A percentile compares a stretch with the other conserved stretches of the same genome.
These are phyloP conservation scores for Inga leiocalycina DNA, from an alignment of 306 rosid genomes.

Conservation along the genomic window DNA sequence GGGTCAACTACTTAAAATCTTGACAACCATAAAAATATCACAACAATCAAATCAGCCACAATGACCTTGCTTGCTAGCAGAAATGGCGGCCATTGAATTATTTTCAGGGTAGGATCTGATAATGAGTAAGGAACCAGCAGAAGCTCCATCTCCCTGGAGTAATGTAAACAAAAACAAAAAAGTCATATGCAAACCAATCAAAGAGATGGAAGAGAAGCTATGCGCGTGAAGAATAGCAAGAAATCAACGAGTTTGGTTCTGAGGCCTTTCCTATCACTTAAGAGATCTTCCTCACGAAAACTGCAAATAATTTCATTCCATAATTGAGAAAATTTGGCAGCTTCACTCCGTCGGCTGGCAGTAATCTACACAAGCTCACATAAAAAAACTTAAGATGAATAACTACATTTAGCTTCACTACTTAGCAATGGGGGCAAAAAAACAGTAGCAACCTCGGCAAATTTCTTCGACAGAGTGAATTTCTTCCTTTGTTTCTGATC, in stretches of 20 bases:
- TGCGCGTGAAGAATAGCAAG: constrained; percentile 18
- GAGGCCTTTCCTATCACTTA: constrained; percentile 80
- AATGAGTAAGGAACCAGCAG: constrained; percentile 92
- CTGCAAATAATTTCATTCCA: constrained; percentile 98
- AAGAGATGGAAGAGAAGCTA: constrained; percentile 34
- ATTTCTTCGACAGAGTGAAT: constrained; percentile 76
- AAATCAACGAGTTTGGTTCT: constrained; percentile 27
- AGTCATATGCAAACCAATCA: constrained; percentile 11
- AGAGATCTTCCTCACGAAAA: constrained; percentile 97
- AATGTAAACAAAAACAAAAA: constrained; percentile 31
- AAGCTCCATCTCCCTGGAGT: constrained; percentile 94
- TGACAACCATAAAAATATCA: constrained; percentile 21
- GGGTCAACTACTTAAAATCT: constrained; percentile 40
- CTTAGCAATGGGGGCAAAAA: constrained; percentile 18
- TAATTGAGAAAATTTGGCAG: constrained; percentile 94
- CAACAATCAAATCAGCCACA: constrained; percentile 30
- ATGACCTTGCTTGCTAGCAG: constrained; percentile 94
- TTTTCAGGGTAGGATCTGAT: constrained; percentile 72
- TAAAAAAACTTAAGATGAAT: constrained; percentile 38
- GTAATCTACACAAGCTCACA: constrained; percentile 54
- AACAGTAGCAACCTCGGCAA: constrained; percentile 66
- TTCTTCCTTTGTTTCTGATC: constrained; percentile 68
- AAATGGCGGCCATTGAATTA: constrained; percentile 99
- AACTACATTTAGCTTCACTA: constrained; percentile 13
- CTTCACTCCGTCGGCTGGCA: constrained; percentile 90